phyloP scores from a whole-genome alignment of 2,329 filamentous ascomycete genomes.

The Tothia fuscella region DNA sequence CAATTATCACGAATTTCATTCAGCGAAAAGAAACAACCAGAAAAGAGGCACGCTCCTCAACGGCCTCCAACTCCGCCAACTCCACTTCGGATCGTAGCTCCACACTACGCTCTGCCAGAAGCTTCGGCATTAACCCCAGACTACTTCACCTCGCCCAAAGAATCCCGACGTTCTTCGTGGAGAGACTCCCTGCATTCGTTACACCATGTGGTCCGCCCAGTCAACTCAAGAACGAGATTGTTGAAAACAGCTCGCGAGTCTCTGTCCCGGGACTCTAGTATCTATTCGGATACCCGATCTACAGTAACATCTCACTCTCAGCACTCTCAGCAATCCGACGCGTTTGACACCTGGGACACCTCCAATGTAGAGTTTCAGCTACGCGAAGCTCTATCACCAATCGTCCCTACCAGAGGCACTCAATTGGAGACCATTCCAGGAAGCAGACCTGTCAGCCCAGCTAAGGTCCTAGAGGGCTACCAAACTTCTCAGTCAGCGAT shows the following conservation, averaged over 20 bases:
- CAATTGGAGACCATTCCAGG: slow-evolving; percentile 60
- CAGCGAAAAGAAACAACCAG: background rate
- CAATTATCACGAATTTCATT: too few species aligned
- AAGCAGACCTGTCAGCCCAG: slow-evolving; percentile 54
- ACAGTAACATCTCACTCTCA: background rate
- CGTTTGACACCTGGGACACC: slow-evolving; percentile 67
- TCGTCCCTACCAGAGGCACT: slow-evolving; percentile 30
- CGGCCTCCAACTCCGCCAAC: background rate
- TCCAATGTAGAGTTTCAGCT: slow-evolving; percentile 53
- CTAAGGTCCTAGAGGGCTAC: slow-evolving; percentile 44
- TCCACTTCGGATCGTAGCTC: slow-evolving; percentile 4
- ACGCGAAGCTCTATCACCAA: slow-evolving; percentile 42
- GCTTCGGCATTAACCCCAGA: background rate
- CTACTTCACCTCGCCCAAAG: background rate
- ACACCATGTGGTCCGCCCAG: background rate
- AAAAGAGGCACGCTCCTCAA: background rate
- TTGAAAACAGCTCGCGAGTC: background rate
- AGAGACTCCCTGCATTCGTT: slow-evolving; percentile 4
- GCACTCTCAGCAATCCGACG: slow-evolving; percentile 28
- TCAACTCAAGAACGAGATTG: background rate
- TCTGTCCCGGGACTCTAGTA: slow-evolving; percentile 3
- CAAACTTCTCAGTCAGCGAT: slow-evolving; percentile 10
- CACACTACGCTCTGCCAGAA: slow-evolving; percentile 3
- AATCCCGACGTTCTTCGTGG: background rate
- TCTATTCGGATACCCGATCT: slow-evolving; percentile 2